Percentiles rank a stretch among this genome's conserved stretches.
These are phyloP conservation scores for Tulasnella sp. DNA, from an alignment of 768 basidiomycete species.

Conservation along the genomic window DNA sequence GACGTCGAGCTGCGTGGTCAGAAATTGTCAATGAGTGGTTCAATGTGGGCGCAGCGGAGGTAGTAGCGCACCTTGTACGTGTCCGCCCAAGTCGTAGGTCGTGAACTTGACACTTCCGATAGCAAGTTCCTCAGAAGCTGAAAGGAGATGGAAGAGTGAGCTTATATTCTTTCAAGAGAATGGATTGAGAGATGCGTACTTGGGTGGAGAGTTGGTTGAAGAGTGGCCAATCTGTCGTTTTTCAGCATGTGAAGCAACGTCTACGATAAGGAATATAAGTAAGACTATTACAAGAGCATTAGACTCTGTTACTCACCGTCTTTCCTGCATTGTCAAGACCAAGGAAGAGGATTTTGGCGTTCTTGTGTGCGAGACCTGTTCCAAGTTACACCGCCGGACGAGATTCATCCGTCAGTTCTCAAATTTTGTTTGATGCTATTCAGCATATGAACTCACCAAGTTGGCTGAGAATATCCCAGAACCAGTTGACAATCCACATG, in stretches of 20 bases:
- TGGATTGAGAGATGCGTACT: constrained; percentile 41
- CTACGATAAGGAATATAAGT: constrained; percentile 29
- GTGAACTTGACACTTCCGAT: constrained; percentile 99
- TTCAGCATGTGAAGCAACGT: constrained; percentile 98
- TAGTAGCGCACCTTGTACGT: constrained; percentile 65
- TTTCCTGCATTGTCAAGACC: constrained; percentile 99
- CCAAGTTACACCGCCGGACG: background rate
- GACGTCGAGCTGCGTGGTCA: constrained; percentile 80
- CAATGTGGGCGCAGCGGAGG: background rate
- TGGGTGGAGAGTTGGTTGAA: constrained; percentile 97
- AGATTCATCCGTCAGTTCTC: background rate
- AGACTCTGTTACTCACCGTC: constrained; percentile 47
- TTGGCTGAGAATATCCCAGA: constrained; percentile 89
- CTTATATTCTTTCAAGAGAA: background rate
- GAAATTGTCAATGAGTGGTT: too few relatives aligned
- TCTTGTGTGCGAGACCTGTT: constrained; percentile 85
- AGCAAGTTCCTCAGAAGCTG: constrained; percentile 96
- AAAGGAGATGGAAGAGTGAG: constrained; percentile 11
- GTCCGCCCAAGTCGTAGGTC: constrained; percentile 95
- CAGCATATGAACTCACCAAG: constrained; percentile 68
- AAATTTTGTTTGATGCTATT: constrained; percentile 12
- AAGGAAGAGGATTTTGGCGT: constrained; percentile 98
- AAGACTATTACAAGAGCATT: background rate
- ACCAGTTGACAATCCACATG: constrained; percentile 89
- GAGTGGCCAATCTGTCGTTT: constrained; percentile 92